Percentiles rank a stretch among this genome's conserved stretches.
phyloP scores from a whole-genome alignment of 1,284 basidiomycete genomes.

The Entoloma clypeatum region DNA sequence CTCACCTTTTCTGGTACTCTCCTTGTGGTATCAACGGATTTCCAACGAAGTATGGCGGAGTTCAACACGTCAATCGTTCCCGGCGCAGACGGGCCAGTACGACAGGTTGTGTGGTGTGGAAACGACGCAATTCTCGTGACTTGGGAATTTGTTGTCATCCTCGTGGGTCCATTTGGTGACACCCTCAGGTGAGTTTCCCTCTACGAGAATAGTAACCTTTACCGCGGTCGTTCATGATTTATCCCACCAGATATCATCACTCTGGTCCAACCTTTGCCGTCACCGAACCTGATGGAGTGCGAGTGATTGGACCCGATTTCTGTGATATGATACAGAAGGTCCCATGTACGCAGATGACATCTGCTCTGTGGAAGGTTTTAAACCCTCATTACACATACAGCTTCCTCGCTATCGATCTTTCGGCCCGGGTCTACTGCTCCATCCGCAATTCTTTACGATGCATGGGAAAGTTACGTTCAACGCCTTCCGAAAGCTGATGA shows the following conservation, averaged over 20 bases:
- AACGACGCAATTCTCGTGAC: conserved; percentile 91
- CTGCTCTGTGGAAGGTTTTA: not conserved
- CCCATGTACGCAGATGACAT: conserved; percentile 51
- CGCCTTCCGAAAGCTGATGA: conserved; percentile 91
- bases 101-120: conserved; percentile 91
- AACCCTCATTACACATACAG: conserved; percentile 37
- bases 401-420: conserved; percentile 79
- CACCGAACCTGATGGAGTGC: conserved; percentile 85
- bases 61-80: conserved; percentile 61
- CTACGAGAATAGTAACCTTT: too few relatives aligned
- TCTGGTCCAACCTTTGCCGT: conserved; percentile 73
- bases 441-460: conserved; percentile 89
- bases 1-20: conserved; percentile 71
- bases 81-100: conserved; percentile 51
- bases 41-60: conserved; percentile 85
- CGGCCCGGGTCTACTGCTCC: conserved; percentile 90
- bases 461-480: conserved; percentile 83
- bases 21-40: conserved; percentile 93
- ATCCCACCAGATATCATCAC: conserved; percentile 67
- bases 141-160: conserved; percentile 76
- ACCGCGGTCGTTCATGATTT: too few relatives aligned
- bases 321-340: conserved; percentile 95
- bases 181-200: conserved; percentile 64
- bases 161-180: conserved; percentile 92
- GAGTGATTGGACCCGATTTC: conserved; percentile 74